Percentiles rank a stretch among this genome's conserved stretches.
phyloP scores from a whole-genome alignment of 352 stramenopile species.

The Phytopythium helicoides region DNA sequence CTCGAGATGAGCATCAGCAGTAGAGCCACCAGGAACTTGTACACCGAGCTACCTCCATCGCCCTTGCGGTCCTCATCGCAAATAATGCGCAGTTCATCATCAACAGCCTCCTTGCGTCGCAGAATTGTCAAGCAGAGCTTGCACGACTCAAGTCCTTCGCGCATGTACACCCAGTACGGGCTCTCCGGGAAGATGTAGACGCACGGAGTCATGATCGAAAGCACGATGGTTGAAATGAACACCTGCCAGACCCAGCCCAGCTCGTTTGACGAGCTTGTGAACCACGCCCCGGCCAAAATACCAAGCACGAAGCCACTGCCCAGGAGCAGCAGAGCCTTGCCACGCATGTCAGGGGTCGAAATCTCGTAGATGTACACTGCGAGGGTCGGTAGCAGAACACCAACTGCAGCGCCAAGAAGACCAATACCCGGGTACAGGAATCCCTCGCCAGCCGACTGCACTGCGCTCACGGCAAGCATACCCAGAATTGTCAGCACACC shows the following conservation, averaged over 20 bases:
- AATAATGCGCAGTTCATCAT: slow-evolving; percentile 75
- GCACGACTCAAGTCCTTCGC: slow-evolving; percentile 68
- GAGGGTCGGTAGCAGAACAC: slow-evolving; percentile 70
- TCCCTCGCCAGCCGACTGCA: slow-evolving; percentile 43
- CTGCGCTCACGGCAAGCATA: slow-evolving; percentile 66
- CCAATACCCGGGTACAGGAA: slow-evolving; percentile 67
- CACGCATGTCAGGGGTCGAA: slow-evolving; percentile 78
- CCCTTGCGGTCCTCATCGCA: slow-evolving; percentile 56
- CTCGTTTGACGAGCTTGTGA: slow-evolving; percentile 64
- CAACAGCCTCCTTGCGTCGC: slow-evolving; percentile 72
- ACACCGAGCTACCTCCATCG: slow-evolving; percentile 27
- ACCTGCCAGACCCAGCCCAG: slow-evolving; percentile 86
- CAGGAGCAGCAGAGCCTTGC: slow-evolving; percentile 74
- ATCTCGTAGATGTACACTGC: slow-evolving; percentile 88
- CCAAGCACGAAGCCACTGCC: slow-evolving; percentile 69
- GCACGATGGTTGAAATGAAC: slow-evolving; percentile 73
- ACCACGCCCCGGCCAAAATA: slow-evolving; percentile 60
- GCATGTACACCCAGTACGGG: slow-evolving; percentile 83
- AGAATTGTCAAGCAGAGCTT: slow-evolving; percentile 70
- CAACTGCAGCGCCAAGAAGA: slow-evolving; percentile 52
- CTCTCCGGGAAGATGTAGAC: slow-evolving; percentile 87
- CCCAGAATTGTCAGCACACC: slow-evolving; percentile 65
- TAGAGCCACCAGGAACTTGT: slow-evolving; percentile 71
- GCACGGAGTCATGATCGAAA: slow-evolving; percentile 75
- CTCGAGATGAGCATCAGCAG: slow-evolving; percentile 70